Evolutionary conservation across 495 filamentous ascomycete genomes (phyloP).

Genomic region (Hyphodiscus hymeniophilus): DNA sequence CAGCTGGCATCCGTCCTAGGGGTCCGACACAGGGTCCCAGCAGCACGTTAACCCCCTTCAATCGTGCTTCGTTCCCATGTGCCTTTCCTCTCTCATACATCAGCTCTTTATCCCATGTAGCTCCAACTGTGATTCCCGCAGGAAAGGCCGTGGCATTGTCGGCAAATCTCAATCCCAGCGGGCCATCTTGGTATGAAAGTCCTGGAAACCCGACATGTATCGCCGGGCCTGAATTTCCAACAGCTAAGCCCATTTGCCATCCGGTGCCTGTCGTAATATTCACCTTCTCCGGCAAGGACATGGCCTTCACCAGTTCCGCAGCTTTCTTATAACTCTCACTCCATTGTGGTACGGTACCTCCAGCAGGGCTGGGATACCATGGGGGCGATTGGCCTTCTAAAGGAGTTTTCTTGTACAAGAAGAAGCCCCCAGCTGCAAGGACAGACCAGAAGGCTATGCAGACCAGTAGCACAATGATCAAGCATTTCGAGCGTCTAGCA

Average conservation of each 20-base stretch:
- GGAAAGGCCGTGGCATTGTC: slow-evolving; percentile 75
- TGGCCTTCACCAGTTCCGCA: slow-evolving; percentile 62
- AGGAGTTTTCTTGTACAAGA: slow-evolving; percentile 23
- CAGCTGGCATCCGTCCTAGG: slow-evolving; percentile 72
- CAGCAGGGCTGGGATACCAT: slow-evolving; percentile 78
- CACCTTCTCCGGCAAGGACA: slow-evolving; percentile 88
- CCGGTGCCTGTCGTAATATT: slow-evolving; percentile 91
- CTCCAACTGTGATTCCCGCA: slow-evolving; percentile 75
- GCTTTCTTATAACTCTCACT: slow-evolving; percentile 76
- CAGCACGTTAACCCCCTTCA: slow-evolving; percentile 69
- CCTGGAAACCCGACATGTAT: slow-evolving; percentile 68
- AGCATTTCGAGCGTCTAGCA: slow-evolving; percentile 16
- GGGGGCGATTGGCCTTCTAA: slow-evolving; percentile 53
- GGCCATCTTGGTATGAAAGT: slow-evolving; percentile 86
- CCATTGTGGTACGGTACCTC: slow-evolving; percentile 70
- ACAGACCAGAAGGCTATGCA: slow-evolving; percentile 15
- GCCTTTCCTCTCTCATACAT: slow-evolving; percentile 64
- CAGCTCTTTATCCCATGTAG: slow-evolving; percentile 77
- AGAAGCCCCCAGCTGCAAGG: slow-evolving; percentile 16
- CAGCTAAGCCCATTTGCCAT: slow-evolving; percentile 84
- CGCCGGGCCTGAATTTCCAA: slow-evolving; percentile 80
- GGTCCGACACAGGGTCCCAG: slow-evolving; percentile 71
- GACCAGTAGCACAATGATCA: slow-evolving; percentile 9
- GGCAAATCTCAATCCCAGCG: slow-evolving; percentile 68
- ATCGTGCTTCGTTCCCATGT: slow-evolving; percentile 59